These are phyloP conservation scores for Arthrobotrys sphaeroides DNA, from an alignment of 2,329 filamentous ascomycete genomes.

Conservation along the genomic window DNA sequence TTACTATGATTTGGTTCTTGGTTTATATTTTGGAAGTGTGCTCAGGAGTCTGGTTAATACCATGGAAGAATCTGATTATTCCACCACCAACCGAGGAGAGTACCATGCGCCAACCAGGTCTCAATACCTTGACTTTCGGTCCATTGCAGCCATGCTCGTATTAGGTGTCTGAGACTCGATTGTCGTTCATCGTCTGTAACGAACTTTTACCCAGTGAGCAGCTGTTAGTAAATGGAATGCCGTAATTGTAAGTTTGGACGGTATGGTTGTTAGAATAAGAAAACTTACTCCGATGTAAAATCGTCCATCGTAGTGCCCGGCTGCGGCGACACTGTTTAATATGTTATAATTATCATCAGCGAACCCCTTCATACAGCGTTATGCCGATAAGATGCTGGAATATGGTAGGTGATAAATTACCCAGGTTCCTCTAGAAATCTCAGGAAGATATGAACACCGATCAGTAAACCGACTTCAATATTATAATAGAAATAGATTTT, in stretches of 20 bases:
- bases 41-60: slow-evolving; percentile 14
- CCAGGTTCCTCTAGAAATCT: slow-evolving; percentile 10
- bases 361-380: background rate
- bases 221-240: too few species aligned
- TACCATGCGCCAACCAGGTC: slow-evolving; percentile 88
- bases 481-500: background rate
- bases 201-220: too few species aligned
- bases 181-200: slow-evolving; percentile 74
- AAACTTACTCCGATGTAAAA: slow-evolving; percentile 22
- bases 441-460: too few species aligned
- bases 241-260: too few species aligned
- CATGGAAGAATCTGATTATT: slow-evolving; percentile 66
- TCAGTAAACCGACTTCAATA: too few species aligned
- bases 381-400: background rate
- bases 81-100: slow-evolving; percentile 89
- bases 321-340: background rate
- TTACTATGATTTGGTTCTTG: too few species aligned
- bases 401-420: background rate
- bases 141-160: slow-evolving; percentile 76
- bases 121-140: slow-evolving; percentile 74
- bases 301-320: slow-evolving; percentile 38
- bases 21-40: too few species aligned
- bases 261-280: background rate
- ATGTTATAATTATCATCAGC: background rate
- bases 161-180: slow-evolving; percentile 73